Conservation (phyloP, 495 filamentous ascomycete species). For the Evansstolkia leycettana region DNA sequence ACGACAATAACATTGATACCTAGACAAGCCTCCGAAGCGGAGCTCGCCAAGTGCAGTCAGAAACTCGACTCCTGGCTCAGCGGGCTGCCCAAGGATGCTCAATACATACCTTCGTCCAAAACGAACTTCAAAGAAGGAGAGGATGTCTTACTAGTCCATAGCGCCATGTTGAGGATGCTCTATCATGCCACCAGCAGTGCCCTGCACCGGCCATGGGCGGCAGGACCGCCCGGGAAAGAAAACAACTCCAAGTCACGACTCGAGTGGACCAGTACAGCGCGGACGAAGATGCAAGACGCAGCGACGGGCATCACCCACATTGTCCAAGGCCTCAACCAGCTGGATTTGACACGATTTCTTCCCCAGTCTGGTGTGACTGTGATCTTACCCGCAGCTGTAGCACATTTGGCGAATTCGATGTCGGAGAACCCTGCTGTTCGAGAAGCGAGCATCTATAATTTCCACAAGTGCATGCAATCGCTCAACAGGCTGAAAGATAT, state of each 20-base stretch:
- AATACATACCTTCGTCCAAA: conserved; percentile 24
- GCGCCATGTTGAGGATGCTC: conserved; percentile 71
- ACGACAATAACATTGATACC: conserved; percentile 61
- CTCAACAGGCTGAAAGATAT: conserved; percentile 66
- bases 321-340: conserved; percentile 53
- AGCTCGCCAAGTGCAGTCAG: conserved; percentile 52
- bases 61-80: conserved; percentile 49
- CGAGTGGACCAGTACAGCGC: conserved; percentile 39
- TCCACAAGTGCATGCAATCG: conserved; percentile 68
- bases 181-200: conserved; percentile 78
- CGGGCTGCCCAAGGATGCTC: conserved; percentile 43
- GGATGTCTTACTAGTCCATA: conserved; percentile 53
- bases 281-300: conserved; percentile 60
- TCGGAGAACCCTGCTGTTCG: conserved; percentile 53
- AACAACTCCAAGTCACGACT: conserved; percentile 27
- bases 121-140: conserved; percentile 29
- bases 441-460: conserved; percentile 53
- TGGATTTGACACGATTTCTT: conserved; percentile 59
- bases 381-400: conserved; percentile 74
- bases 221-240: conserved; percentile 38
- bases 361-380: conserved; percentile 80
- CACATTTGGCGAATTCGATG: conserved; percentile 76
- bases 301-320: conserved; percentile 68
- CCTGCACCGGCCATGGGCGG: conserved; percentile 69
- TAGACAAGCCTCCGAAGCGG: conserved; percentile 68